Evolutionary conservation across 2,329 filamentous ascomycete species (phyloP), one percentile per base, ranked within the genome.

Genomic region (Cladosporium colombiae): DNA sequence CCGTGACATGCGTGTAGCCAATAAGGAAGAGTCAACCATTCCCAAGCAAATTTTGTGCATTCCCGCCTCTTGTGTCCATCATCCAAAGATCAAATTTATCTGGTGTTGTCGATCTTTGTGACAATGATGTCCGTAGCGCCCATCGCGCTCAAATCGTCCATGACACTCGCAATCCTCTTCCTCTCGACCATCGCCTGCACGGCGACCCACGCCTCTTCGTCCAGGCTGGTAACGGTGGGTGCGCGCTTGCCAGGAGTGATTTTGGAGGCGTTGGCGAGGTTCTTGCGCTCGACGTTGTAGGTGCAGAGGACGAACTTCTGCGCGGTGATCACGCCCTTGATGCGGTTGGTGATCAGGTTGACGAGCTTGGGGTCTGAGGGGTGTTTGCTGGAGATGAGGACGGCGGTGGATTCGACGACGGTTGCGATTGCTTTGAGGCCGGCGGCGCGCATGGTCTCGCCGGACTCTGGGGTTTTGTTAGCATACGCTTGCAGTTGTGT

Each of bases 361-460:
- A 98, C 89, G 66, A 97, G 84, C 69, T 89, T 87, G 4, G 88
- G 86, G 78, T 97, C 91, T 68, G 90, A 91, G 5, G 93, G 89
- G 65, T 88, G 86, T 76, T 89, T 92, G 50, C 93, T 97, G 82
- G 94, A 94, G 83, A 99, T 93, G 66, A 99, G 86, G 57, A 97
- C 90, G 35, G 95, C 93, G 21, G 90, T 91, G 64, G 91, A 93
- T 65, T 92, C 89, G 61, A 97, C 86, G 29, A 99, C 93, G 2
- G 95, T 99, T 73, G 95, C 93, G 73, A 98, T 97, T 65, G 94
- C 90, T 81, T 93, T 93, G 60, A 99, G 85, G 27, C 95, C 95
- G 52, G 94, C 94, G 23, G 94, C 95, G 75, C 91, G 91, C 95
- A 99, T 99, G 0, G 95, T 99, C 80, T 98, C 94, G 65, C 95